Conservation (phyloP, 2,329 filamentous ascomycete genomes). For the Ceratocystis diversiconidia region DNA sequence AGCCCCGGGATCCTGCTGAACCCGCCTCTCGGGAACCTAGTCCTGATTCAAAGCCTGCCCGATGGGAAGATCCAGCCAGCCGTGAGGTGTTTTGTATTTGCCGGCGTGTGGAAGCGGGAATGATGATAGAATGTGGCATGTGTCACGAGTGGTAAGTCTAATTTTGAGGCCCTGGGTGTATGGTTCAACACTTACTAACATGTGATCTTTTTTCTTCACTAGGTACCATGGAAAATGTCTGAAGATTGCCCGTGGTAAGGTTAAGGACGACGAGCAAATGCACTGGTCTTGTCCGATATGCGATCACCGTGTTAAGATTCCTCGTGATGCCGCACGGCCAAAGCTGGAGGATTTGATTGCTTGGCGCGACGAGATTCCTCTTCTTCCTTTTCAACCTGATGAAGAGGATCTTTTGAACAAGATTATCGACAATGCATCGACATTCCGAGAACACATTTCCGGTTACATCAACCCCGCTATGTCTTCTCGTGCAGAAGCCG, state of each 20-base stretch:
- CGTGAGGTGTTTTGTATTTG: constrained; percentile 94
- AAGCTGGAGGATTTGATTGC: constrained; percentile 79
- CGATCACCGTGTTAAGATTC: constrained; percentile 93
- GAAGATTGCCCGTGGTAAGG: constrained; percentile 92
- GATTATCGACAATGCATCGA: constrained; percentile 72
- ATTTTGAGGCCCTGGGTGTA: not conserved
- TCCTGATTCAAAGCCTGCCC: constrained; percentile 37
- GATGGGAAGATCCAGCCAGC: constrained; percentile 47
- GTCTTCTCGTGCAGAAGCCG: constrained; percentile 29
- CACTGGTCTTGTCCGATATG: constrained; percentile 90
- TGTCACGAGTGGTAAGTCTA: constrained; percentile 82
- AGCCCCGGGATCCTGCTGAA: constrained; percentile 78
- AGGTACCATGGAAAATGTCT: constrained; percentile 97
- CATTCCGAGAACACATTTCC: constrained; percentile 70
- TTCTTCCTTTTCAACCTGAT: constrained; percentile 84
- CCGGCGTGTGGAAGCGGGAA: constrained; percentile 78
- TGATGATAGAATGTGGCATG: constrained; percentile 99
- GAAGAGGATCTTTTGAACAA: constrained; percentile 77
- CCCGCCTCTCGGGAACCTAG: constrained; percentile 73
- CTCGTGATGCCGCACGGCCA: constrained; percentile 84
- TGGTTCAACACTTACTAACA: not conserved
- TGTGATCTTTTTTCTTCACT: not conserved
- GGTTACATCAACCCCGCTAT: constrained; percentile 77
- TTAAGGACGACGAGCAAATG: constrained; percentile 86
- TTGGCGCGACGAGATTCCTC: constrained; percentile 71